These are phyloP conservation scores for Paralagenidium karlingii DNA, from an alignment of 352 stramenopile species.

Conservation along the genomic window DNA sequence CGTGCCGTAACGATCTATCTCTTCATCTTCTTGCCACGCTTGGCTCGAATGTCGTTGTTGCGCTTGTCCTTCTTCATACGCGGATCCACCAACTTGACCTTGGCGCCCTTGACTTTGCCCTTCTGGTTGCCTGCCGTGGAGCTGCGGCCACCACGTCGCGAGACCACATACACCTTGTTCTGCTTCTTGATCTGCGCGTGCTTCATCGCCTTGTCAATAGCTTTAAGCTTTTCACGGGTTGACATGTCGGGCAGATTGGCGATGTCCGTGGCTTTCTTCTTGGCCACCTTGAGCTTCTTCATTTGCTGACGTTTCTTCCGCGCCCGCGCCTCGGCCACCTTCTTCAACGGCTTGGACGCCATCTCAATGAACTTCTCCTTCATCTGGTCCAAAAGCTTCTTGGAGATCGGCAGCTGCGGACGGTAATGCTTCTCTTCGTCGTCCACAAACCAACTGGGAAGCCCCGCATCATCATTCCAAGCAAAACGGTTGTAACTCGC, in stretches of 20 bases:
- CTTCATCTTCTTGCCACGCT: conserved; percentile 82
- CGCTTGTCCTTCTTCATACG: conserved; percentile 97
- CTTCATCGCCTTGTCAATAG: conserved; percentile 96
- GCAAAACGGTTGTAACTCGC: conserved; percentile 98
- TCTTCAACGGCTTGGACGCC: conserved; percentile 96
- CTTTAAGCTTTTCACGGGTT: conserved; percentile 96
- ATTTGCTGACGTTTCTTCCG: conserved; percentile 91
- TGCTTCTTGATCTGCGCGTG: conserved; percentile 80
- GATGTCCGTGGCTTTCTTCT: conserved; percentile 96
- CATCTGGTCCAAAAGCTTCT: conserved; percentile 96
- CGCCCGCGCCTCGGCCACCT: conserved; percentile 95
- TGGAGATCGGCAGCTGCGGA: conserved; percentile 94
- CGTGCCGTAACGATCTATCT: no score
- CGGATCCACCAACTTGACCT: conserved; percentile 96
- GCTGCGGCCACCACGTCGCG: conserved; percentile 41
- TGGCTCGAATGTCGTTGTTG: conserved; percentile 66
- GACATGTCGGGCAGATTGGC: conserved; percentile 95
- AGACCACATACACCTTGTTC: conserved; percentile 96
- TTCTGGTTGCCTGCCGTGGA: conserved; percentile 34
- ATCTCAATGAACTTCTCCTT: conserved; percentile 94
- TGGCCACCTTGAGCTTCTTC: conserved; percentile 93
- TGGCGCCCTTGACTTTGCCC: conserved; percentile 74
- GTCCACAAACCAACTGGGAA: conserved; percentile 98
- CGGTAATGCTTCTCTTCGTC: conserved; percentile 96
- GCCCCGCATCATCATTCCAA: conserved; percentile 94